phyloP scores from a whole-genome alignment of 2,329 filamentous ascomycete genomes.

The Blastomyces gilchristii region DNA sequence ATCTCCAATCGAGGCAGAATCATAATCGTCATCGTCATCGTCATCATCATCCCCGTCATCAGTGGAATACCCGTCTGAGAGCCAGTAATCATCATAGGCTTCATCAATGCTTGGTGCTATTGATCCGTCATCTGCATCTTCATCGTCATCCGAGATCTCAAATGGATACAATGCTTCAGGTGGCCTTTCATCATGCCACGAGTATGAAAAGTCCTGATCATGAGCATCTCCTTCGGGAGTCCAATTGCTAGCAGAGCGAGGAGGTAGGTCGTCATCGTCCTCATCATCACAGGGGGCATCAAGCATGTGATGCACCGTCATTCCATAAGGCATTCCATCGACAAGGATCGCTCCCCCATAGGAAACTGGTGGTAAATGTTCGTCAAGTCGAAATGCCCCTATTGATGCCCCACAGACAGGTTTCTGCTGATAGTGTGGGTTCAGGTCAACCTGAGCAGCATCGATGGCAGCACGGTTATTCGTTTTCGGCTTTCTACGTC shows the following conservation, averaged over 20 bases:
- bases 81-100: conserved; percentile 34
- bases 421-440: conserved; percentile 65
- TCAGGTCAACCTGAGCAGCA: conserved; percentile 36
- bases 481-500: conserved; percentile 30
- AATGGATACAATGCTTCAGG: conserved; percentile 35
- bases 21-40: conserved; percentile 46
- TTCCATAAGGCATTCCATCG: conserved; percentile 74
- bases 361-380: conserved; percentile 80
- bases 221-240: conserved; percentile 18
- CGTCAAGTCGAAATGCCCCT: conserved; percentile 74
- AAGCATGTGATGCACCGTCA: conserved; percentile 96
- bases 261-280: conserved; percentile 30
- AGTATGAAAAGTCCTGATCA: conserved; percentile 25
- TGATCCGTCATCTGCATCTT: conserved; percentile 36
- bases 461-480: conserved; percentile 21
- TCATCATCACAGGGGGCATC: conserved; percentile 54
- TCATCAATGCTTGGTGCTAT: conserved; percentile 30
- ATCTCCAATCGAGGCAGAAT: conserved; percentile 54
- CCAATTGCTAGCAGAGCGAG: conserved; percentile 37
- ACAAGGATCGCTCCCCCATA: conserved; percentile 81
- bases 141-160: conserved; percentile 46
- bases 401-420: conserved; percentile 86
- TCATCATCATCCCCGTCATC: conserved; percentile 43
- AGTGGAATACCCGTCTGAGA: conserved; percentile 40
- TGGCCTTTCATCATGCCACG: conserved; percentile 30